These are phyloP conservation scores for Salix koriyanagi DNA, from an alignment of 345 rosid genomes.

Conservation along the genomic window DNA sequence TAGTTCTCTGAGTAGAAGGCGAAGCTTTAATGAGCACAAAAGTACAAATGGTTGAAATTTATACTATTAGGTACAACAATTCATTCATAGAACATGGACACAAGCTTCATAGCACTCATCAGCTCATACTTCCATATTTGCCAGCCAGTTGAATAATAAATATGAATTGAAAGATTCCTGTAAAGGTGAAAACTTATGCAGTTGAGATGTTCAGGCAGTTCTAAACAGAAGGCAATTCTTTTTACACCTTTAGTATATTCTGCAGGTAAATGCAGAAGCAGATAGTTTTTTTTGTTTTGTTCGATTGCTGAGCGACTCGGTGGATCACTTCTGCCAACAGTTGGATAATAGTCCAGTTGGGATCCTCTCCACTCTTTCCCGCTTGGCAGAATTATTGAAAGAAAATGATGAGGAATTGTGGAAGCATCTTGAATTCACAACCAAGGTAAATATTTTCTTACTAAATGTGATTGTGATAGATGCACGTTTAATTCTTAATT, in stretches of 20 bases:
- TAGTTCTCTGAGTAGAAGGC: not conserved
- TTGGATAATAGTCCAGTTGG: slow-evolving; percentile 66
- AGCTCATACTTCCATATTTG: not conserved
- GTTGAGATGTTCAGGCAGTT: not conserved
- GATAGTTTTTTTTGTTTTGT: slow-evolving; percentile 65
- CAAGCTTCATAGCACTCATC: not conserved
- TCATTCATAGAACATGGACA: not conserved
- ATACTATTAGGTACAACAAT: not conserved
- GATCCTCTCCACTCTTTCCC: slow-evolving; percentile 60
- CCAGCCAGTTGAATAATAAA: not conserved
- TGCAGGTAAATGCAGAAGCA: slow-evolving; percentile 63
- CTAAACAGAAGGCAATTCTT: not conserved
- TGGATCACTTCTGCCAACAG: slow-evolving; percentile 71
- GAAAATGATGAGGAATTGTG: slow-evolving; percentile 61
- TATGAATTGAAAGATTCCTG: not conserved
- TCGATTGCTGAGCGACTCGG: slow-evolving; percentile 54
- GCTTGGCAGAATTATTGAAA: slow-evolving; percentile 52
- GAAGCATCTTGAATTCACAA: slow-evolving; percentile 60
- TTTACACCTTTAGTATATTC: not conserved
- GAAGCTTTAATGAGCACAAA: not conserved
- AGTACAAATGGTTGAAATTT: not conserved
- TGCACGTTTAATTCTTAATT: not conserved
- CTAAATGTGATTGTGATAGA: not conserved
- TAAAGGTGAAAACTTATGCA: not conserved
- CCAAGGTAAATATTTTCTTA: slow-evolving; percentile 33